Conservation (phyloP, 78 protist genomes). For the Cavenderia fasciculata region DNA sequence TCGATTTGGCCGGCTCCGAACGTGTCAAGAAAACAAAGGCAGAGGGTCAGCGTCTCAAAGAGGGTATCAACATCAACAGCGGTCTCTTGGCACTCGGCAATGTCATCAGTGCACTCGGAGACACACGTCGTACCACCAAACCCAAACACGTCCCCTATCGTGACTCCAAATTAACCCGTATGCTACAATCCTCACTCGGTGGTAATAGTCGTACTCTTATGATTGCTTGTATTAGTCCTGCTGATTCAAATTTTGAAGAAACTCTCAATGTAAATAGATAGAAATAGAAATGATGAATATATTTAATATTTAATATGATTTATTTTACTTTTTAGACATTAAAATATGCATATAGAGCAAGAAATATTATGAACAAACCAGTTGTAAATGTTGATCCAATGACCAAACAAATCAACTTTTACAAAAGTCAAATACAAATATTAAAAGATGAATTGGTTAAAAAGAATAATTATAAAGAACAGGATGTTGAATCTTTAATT, state of each 20-base stretch:
- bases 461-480: constrained; percentile 36
- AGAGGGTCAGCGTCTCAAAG: constrained; percentile 81
- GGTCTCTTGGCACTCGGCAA: constrained; percentile 96
- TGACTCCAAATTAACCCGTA: constrained; percentile 97
- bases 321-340: constrained; percentile 78
- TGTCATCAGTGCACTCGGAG: constrained; percentile 94
- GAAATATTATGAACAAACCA: constrained; percentile 91
- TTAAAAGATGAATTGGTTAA: constrained; percentile 32
- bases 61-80: constrained; percentile 95
- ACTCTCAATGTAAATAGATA: constrained; percentile 77
- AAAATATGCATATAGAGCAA: constrained; percentile 91
- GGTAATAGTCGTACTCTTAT: constrained; percentile 96
- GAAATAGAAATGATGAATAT: not conserved
- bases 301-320: not conserved
- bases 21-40: constrained; percentile 84
- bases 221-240: constrained; percentile 90
- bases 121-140: constrained; percentile 19
- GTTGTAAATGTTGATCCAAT: constrained; percentile 84
- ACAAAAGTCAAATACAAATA: constrained; percentile 44
- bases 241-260: constrained; percentile 87
- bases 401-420: constrained; percentile 35
- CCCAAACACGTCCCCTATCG: constrained; percentile 95
- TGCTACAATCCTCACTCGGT: constrained; percentile 97
- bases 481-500: not conserved
- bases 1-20: constrained; percentile 97